A percentile compares a stretch with the other conserved stretches of the same genome.
These are phyloP conservation scores for Gloeostereum incarnatum DNA, from an alignment of 768 basidiomycete species.

Conservation along the genomic window DNA sequence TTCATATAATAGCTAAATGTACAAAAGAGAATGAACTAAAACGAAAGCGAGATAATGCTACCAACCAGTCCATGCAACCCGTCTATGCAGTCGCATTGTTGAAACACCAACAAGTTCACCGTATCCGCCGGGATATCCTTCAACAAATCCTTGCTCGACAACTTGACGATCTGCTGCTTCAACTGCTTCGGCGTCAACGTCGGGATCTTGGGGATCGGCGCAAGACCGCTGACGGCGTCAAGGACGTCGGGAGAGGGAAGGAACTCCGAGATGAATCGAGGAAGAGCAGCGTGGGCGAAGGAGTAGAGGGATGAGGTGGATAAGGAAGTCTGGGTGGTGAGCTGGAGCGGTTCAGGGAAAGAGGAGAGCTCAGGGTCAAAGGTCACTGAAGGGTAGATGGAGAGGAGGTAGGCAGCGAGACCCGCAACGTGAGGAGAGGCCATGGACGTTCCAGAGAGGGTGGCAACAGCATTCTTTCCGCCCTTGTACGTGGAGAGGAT, in stretches of 20 bases:
- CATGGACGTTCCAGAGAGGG: slow-evolving; percentile 90
- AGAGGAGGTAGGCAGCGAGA: slow-evolving; percentile 85
- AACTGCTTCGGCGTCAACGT: slow-evolving; percentile 60
- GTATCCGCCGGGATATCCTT: slow-evolving; percentile 41
- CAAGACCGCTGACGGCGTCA: slow-evolving; percentile 25
- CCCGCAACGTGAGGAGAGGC: slow-evolving; percentile 91
- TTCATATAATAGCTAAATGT: too few species aligned
- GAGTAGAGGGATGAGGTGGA: slow-evolving; percentile 40
- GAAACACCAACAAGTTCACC: slow-evolving; percentile 66
- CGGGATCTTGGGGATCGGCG: slow-evolving; percentile 32
- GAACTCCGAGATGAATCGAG: slow-evolving; percentile 46
- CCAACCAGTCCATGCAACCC: too few species aligned
- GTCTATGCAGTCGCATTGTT: slow-evolving; percentile 70
- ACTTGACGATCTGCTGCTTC: slow-evolving; percentile 61
- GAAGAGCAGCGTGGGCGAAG: slow-evolving; percentile 44
- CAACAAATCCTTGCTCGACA: slow-evolving; percentile 48
- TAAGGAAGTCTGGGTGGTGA: slow-evolving; percentile 22
- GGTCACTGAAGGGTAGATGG: slow-evolving; percentile 63
- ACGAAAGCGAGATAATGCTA: too few species aligned
- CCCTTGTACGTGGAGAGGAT: slow-evolving; percentile 85
- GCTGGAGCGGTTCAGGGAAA: slow-evolving; percentile 23
- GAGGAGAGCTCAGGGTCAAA: slow-evolving; percentile 45
- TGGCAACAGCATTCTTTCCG: slow-evolving; percentile 48
- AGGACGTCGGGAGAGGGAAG: slow-evolving; percentile 45
- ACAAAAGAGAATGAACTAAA: too few species aligned